A percentile compares a stretch with the other conserved stretches of the same genome.
These are phyloP conservation scores for Beauveria varroae DNA, from an alignment of 2,329 filamentous ascomycete genomes.

Conservation along the genomic window DNA sequence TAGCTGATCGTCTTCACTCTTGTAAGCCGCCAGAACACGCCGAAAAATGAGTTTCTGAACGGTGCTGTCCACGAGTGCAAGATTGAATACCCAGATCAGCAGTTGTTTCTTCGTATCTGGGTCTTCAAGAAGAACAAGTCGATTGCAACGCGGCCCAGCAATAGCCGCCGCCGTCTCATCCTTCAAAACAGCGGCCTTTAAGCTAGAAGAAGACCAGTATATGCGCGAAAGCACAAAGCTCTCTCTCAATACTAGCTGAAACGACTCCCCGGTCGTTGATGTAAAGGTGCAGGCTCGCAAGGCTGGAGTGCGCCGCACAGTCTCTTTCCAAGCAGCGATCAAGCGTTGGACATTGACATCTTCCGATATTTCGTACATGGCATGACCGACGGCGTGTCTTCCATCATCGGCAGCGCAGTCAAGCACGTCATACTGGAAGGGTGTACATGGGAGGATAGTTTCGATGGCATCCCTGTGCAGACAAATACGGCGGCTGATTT, in stretches of 20 bases:
- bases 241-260: not conserved
- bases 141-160: not conserved
- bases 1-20: not conserved
- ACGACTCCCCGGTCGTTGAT: not conserved
- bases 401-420: not conserved
- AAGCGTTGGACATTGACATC: not conserved
- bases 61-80: not conserved
- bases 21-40: not conserved
- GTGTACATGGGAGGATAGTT: not conserved
- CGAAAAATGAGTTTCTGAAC: not conserved
- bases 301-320: not conserved
- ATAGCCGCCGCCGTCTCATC: not conserved
- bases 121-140: not conserved
- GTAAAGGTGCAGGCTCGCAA: not conserved
- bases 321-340: not conserved
- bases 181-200: not conserved
- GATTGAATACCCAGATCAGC: not conserved
- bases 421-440: not conserved
- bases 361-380: not conserved
- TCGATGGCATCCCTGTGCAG: not conserved
- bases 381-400: not conserved
- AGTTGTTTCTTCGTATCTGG: not conserved
- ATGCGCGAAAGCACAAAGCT: not conserved
- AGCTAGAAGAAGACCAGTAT: not conserved
- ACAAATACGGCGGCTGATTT: not conserved